These are phyloP conservation scores for Boletus sensibilis DNA, from an alignment of 768 basidiomycete genomes.

Conservation along the genomic window DNA sequence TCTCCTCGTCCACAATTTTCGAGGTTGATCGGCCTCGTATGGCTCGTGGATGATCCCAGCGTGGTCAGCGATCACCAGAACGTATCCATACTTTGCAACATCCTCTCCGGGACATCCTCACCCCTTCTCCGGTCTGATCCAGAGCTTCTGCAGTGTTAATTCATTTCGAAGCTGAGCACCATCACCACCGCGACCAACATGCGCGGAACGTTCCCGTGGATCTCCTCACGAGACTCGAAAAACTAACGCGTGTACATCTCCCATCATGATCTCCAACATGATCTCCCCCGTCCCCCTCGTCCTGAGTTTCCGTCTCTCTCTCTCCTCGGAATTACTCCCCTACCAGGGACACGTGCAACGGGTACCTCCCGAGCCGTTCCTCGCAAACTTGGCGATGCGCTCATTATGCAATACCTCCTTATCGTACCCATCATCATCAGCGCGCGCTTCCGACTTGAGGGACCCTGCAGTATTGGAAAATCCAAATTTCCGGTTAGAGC, in stretches of 20 bases:
- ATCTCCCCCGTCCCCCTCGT: no score
- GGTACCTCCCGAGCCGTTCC: background rate
- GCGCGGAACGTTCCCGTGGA: slow-evolving; percentile 9
- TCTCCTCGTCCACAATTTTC: slow-evolving; percentile 1
- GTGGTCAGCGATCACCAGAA: slow-evolving; percentile 2
- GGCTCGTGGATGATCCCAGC: background rate
- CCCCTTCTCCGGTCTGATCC: background rate
- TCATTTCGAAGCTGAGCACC: background rate
- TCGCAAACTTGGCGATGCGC: background rate
- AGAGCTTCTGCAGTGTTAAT: slow-evolving; percentile 5
- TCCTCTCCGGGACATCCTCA: background rate
- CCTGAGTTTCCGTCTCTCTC: background rate
- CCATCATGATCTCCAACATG: background rate
- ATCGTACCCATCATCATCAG: background rate
- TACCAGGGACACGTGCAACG: slow-evolving; percentile 2
- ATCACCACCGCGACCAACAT: slow-evolving; percentile 14
- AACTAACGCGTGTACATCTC: background rate
- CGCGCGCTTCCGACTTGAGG: background rate
- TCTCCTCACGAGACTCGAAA: slow-evolving; percentile 12
- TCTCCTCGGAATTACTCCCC: slow-evolving; percentile 4
- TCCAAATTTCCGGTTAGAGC: background rate
- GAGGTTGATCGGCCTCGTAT: slow-evolving; percentile 7
- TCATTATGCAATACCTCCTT: no score
- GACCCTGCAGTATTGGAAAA: background rate
- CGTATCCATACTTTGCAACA: background rate